Conservation (phyloP, 1,139 yeast species). For the Casaregolazyma suthepensis region DNA sequence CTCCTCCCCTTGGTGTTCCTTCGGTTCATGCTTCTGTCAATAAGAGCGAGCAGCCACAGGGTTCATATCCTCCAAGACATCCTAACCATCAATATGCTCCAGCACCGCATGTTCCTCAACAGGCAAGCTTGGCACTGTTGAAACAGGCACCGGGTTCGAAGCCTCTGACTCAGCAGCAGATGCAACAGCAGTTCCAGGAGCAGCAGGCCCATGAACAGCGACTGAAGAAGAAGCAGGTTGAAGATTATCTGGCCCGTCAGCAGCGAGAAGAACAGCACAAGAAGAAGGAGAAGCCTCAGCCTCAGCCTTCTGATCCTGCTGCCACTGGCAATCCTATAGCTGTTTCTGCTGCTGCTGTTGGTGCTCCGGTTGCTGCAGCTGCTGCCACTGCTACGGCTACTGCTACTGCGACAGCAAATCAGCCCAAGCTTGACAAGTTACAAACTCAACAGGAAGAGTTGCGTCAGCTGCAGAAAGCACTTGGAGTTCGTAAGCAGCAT, state of each 20-base stretch:
- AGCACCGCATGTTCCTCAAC: constrained; percentile 6
- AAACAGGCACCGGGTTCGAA: constrained; percentile 8
- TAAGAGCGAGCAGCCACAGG: constrained; percentile 8
- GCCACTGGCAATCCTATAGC: not conserved
- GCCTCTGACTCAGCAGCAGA: constrained; percentile 14
- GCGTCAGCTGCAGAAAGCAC: constrained; percentile 31
- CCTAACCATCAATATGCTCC: constrained; percentile 12
- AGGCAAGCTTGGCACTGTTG: constrained; percentile 7
- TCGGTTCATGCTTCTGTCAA: constrained; percentile 26
- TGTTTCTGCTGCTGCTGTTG: constrained; percentile 9
- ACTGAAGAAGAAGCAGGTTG: constrained; percentile 11
- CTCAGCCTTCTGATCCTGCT: constrained; percentile 12
- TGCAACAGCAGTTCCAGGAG: constrained; percentile 15
- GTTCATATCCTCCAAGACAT: constrained; percentile 17
- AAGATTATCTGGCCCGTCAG: constrained; percentile 8
- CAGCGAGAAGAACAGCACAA: constrained; percentile 13
- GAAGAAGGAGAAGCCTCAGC: constrained; percentile 13
- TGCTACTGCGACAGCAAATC: constrained; percentile 5
- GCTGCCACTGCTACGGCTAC: constrained; percentile 15
- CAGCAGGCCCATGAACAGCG: constrained; percentile 11
- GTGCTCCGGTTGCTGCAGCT: constrained; percentile 15
- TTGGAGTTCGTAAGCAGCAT: constrained; percentile 26
- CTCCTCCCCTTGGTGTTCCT: constrained; percentile 37
- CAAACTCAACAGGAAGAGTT: constrained; percentile 19
- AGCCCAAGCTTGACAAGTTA: not conserved